Base-by-base conservation (phyloP, 371 early-diverging fungal species). In the Phascolomyces articulosus region DNA sequence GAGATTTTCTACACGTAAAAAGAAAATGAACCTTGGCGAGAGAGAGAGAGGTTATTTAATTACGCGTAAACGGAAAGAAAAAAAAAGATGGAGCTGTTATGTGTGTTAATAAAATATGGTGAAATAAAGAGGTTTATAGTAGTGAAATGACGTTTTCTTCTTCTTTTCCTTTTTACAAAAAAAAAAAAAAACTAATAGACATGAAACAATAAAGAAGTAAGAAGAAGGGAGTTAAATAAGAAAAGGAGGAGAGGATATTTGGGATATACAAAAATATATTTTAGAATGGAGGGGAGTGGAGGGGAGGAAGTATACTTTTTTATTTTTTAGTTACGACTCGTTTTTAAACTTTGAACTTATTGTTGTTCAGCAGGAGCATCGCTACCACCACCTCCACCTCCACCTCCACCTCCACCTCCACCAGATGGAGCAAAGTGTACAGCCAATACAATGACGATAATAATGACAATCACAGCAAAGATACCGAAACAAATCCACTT, bases 401-500 rank as follows among this genome's bases (percentile, higher is more conserved):
- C 55, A 58, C 53, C 49, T 55, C 60, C 59, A 53, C 67, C 51
- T 27, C 57, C 56, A n/a, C 58, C 56, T n/a, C 54, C 60, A 23
- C 55, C 48, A 1, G 27, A 24, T 40, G 70, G 74, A 38, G 64
- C 60, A 20, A 74, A 63, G n/a, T 70, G 56, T 11, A 72, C 72
- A 34, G 64, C 64, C 15, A 82, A 49, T 18, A 82, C 69, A 57
- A 82, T 78, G 23, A 73, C 72, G 34, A 82, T 60, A 28, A 82
- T 73, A 49, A 82, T 74, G 38, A 82, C n/a, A 44, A 82, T 79
- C 18, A 72, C 62, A 2, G 70, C 58, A 59, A 74, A 71, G 47
- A 82, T 79, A 68, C 70, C 71, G 56, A 82, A 79, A 49, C 80
- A 79, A 24, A 82, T 82, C 76, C 78, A 82, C 64, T 82, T 82